Percentiles rank a stretch among this genome's conserved stretches.
phyloP scores from a whole-genome alignment of 306 rosid species.

The Medicago arabica region DNA sequence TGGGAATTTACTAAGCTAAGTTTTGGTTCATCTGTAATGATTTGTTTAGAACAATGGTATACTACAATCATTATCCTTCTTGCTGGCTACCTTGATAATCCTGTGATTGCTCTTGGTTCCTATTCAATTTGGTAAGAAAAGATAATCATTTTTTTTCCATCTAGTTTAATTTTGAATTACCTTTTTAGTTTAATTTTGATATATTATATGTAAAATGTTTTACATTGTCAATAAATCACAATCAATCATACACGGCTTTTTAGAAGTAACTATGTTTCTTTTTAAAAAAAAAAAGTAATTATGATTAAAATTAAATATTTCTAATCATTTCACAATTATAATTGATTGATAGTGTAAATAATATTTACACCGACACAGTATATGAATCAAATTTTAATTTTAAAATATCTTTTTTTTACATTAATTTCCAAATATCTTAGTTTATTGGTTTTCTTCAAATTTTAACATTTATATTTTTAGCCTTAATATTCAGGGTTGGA shows the following conservation, averaged over 20 bases:
- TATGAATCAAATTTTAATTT: too few relatives aligned
- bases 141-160: not conserved
- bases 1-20: slow-evolving; percentile 72
- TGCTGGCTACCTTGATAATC: slow-evolving; percentile 52
- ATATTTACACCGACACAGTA: too few relatives aligned
- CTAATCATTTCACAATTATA: too few relatives aligned
- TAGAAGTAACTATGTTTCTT: too few relatives aligned
- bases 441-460: slow-evolving; percentile 1
- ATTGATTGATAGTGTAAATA: too few relatives aligned
- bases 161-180: not conserved
- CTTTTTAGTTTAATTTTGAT: not conserved
- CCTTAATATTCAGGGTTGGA: slow-evolving; percentile 38
- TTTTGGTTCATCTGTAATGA: slow-evolving; percentile 52
- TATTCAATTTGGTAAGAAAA: slow-evolving; percentile 60
- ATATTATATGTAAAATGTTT: too few relatives aligned
- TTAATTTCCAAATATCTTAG: not conserved
- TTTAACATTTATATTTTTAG: slow-evolving; percentile 21
- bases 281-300: too few relatives aligned
- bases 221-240: too few relatives aligned
- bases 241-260: too few relatives aligned
- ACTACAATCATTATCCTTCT: slow-evolving; percentile 41
- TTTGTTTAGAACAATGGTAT: slow-evolving; percentile 64
- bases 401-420: too few relatives aligned
- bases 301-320: too few relatives aligned
- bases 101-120: slow-evolving; percentile 59